Conservation (phyloP, 768 basidiomycete species). For the Amanita rubescens region DNA sequence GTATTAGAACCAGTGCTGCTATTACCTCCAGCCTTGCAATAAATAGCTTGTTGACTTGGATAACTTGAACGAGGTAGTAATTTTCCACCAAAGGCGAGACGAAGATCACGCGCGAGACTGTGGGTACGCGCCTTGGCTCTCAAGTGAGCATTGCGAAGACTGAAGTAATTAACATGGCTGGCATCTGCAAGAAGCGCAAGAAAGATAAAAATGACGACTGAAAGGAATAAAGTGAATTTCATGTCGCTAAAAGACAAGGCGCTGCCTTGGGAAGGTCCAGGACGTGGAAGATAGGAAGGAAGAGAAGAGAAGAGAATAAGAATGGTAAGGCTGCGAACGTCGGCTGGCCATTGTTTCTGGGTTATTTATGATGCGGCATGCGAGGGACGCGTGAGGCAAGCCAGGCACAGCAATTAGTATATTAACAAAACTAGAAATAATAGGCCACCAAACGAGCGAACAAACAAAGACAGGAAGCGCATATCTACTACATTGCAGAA, state of each 20-base stretch:
- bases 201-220: slow-evolving; percentile 31
- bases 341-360: neutral
- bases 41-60: slow-evolving; percentile 26
- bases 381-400: neutral
- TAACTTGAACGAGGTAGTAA: slow-evolving; percentile 34
- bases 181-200: slow-evolving; percentile 22
- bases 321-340: neutral
- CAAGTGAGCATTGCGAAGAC: slow-evolving; percentile 41
- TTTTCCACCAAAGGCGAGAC: slow-evolving; percentile 52
- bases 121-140: slow-evolving; percentile 52
- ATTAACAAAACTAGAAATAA: neutral
- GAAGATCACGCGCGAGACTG: slow-evolving; percentile 60
- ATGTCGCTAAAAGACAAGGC: slow-evolving; percentile 9
- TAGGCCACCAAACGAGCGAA: slow-evolving; percentile 1
- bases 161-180: slow-evolving; percentile 29
- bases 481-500: slow-evolving; percentile 2
- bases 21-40: slow-evolving; percentile 32
- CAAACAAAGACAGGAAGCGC: neutral
- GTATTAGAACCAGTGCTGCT: slow-evolving; percentile 17
- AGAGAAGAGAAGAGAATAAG: slow-evolving; percentile 13
- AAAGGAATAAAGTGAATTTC: slow-evolving; percentile 23
- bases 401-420: neutral
- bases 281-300: slow-evolving; percentile 10
- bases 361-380: slow-evolving; percentile 3
- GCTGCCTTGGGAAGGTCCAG: neutral